phyloP scores from a whole-genome alignment of 192 early-diverging fungal genomes.

The Funneliformis mosseae region DNA sequence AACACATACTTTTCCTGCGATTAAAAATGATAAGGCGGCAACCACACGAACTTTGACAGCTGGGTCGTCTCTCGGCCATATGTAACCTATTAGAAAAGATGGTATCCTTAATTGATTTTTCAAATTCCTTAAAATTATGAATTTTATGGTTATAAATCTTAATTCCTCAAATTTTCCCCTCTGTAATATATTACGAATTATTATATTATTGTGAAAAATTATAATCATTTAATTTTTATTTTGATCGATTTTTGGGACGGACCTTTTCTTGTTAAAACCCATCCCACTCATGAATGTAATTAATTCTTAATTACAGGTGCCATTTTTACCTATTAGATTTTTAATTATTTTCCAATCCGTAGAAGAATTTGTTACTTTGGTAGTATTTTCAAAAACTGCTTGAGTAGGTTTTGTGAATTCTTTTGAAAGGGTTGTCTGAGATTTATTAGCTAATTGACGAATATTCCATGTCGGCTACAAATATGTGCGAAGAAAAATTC shows the following conservation, averaged over 20 bases:
- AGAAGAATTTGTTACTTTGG: not conserved
- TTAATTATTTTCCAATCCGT: conserved; percentile 70
- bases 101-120: no score
- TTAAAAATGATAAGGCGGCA: conserved; percentile 76
- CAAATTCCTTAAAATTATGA: no score
- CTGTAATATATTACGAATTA: no score
- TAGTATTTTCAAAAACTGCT: not conserved
- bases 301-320: no score
- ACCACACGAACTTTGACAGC: conserved; percentile 88
- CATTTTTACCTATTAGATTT: conserved; percentile 47
- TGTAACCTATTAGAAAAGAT: conserved; percentile 46
- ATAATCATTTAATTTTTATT: no score
- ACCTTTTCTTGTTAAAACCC: no score
- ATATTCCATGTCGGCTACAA: not conserved
- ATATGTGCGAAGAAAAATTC: not conserved
- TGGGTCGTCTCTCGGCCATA: conserved; percentile 92
- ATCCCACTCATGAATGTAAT: no score
- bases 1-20: conserved; percentile 67
- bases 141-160: no score
- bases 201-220: no score
- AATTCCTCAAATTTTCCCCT: no score
- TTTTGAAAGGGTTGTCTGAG: not conserved
- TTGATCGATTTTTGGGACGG: no score
- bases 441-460: not conserved
- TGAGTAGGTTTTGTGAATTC: not conserved